A percentile compares a stretch with the other conserved stretches of the same genome.
Evolutionary conservation across 108 stramenopile genomes (phyloP).

Genomic region (Mayamaea pseudoterrestris): DNA sequence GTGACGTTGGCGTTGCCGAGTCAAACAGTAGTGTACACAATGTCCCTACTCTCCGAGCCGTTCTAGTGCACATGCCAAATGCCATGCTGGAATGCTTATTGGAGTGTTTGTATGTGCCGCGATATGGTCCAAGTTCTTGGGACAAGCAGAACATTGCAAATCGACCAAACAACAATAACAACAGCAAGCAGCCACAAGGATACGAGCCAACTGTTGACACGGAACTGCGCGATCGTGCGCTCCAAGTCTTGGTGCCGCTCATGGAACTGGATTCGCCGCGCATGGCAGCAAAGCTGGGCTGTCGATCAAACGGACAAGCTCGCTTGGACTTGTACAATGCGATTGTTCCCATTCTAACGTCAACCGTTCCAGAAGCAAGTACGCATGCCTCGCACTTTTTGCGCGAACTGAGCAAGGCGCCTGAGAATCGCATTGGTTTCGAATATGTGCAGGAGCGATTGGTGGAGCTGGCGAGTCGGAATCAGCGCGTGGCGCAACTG

Average conservation of each 20-base stretch:
- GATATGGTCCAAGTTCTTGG: constrained; percentile 57
- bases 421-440: constrained; percentile 38
- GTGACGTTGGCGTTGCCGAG: constrained; percentile 10
- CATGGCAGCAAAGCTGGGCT: constrained; percentile 34
- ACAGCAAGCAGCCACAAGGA: constrained; percentile 42
- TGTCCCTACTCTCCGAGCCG: constrained; percentile 36
- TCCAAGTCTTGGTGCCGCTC: constrained; percentile 61
- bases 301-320: background rate
- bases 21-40: too few relatives aligned
- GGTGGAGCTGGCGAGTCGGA: constrained; percentile 44
- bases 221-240: constrained; percentile 66
- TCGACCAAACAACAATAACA: constrained; percentile 25
- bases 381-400: constrained; percentile 47
- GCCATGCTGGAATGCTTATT: constrained; percentile 41
- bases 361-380: constrained; percentile 49
- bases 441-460: constrained; percentile 54
- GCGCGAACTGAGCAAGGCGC: constrained; percentile 36
- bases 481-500: constrained; percentile 51
- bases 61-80: constrained; percentile 51
- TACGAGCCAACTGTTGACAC: constrained; percentile 73
- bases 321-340: constrained; percentile 47
- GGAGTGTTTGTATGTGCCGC: constrained; percentile 55
- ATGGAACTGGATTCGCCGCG: constrained; percentile 45
- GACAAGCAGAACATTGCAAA: constrained; percentile 54
- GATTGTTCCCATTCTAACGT: constrained; percentile 52